Evolutionary conservation across 108 stramenopile genomes (phyloP), one percentile per base, ranked within the genome.

Genomic region (Conticribra guillardii): DNA sequence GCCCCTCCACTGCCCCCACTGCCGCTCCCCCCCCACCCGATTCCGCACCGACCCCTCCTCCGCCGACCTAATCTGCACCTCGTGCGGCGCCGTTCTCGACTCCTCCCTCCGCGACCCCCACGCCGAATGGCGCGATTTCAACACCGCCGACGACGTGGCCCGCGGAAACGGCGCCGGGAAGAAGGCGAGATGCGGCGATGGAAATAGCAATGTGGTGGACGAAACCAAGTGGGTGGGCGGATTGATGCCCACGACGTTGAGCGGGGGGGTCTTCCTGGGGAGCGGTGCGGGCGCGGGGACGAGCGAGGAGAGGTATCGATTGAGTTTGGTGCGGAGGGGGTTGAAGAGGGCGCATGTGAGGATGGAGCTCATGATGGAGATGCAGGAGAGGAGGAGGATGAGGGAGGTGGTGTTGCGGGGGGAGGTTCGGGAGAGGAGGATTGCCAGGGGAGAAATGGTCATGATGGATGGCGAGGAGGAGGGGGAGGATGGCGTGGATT

Each of bases 121-220:
- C 14, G 55, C 76, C 52, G 76, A 77, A 34, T 77, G 76, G 76
- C 31, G 60, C 16, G 67, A 77, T 26, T 70, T 59, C 50, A 46
- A 56, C 11, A 60, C 48, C 21, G 76, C 48, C 15, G 49, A 63
- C 29, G 62, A 57, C 27, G 28, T 21, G 3, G 54, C 59, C 1
- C 37, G 37, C 8, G 37, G 37, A 5, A 41, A 41, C 37, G 41
- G 56, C 9, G 33, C 28, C 0, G 46, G 47, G 1, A 27, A 23
- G 5, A 30, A 46, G 18, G 57, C 62, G 1, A 48, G 76, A 18
- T 69, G 68, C 32, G 76, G 76, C 2, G 69, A 58, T 17, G 23
- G 50, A n/a, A n/a, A n/a, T n/a, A n/a, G n/a, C n/a, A n/a, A n/a
- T 4, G 37, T 31, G n/a, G 58, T 70, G 21, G 76, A 77, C 52